Conservation (phyloP, 345 rosid genomes). For the Alliaria petiolata region DNA sequence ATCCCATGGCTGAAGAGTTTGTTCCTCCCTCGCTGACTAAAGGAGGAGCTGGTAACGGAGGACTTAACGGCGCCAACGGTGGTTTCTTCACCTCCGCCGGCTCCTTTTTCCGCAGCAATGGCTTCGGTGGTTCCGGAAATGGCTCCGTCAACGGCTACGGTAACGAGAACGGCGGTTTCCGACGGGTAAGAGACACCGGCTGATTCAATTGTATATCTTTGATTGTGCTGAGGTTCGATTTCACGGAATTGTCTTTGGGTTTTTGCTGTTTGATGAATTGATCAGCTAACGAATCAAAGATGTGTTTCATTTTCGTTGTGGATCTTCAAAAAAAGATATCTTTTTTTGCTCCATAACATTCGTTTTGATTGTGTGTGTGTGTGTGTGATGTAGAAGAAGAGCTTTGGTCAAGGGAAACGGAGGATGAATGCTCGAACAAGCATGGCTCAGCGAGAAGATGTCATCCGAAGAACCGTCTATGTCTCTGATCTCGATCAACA, state of each 20-base stretch:
- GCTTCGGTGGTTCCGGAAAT: constrained; percentile 13
- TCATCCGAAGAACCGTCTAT: constrained; percentile 80
- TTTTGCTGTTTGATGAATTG: constrained; percentile 1
- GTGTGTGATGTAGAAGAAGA: constrained; percentile 55
- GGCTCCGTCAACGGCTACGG: constrained; percentile 31
- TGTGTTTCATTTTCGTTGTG: neutral
- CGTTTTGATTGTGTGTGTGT: neutral
- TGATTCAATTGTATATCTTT: neutral
- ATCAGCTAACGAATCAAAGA: neutral
- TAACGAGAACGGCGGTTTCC: constrained; percentile 40
- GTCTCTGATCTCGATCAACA: constrained; percentile 96
- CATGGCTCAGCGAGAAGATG: constrained; percentile 88
- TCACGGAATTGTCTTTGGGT: constrained; percentile 6
- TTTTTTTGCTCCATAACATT: neutral
- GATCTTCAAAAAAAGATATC: neutral
- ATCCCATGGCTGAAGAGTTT: constrained; percentile 93
- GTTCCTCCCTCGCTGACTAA: constrained; percentile 75
- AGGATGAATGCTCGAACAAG: constrained; percentile 71
- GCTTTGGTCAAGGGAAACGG: constrained; percentile 62
- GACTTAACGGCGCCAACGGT: constrained; percentile 29
- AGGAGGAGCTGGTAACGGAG: constrained; percentile 30
- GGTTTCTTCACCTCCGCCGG: constrained; percentile 40
- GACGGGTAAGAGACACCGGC: constrained; percentile 44
- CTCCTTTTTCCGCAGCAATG: constrained; percentile 26
- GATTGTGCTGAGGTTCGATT: neutral